Conservation (phyloP, 2,329 filamentous ascomycete species). For the Sclerotinia nivalis region DNA sequence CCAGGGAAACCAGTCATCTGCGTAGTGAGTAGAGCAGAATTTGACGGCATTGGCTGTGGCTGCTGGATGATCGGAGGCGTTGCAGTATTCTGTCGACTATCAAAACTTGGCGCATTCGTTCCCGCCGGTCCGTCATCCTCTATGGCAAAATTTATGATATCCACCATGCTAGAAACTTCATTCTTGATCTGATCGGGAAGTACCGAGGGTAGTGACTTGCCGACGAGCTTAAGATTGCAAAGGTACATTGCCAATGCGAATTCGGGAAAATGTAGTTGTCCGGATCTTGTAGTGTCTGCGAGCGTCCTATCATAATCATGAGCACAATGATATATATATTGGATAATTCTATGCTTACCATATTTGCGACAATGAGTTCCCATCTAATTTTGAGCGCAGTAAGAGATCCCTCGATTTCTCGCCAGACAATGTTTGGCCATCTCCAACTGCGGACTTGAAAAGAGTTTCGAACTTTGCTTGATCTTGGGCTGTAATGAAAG, state of each 20-base stretch:
- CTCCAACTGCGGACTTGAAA: conserved; percentile 92
- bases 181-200: conserved; percentile 89
- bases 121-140: conserved; percentile 65
- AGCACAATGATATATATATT: conserved; percentile 25
- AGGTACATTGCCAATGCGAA: conserved; percentile 98
- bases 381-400: conserved; percentile 82
- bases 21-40: conserved; percentile 60
- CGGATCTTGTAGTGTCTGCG: conserved; percentile 93
- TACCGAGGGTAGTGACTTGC: conserved; percentile 71
- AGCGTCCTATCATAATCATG: conserved; percentile 64
- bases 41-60: conserved; percentile 74
- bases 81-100: conserved; percentile 53
- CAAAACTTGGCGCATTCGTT: conserved; percentile 72
- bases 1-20: conserved; percentile 69
- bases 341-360: conserved; percentile 59
- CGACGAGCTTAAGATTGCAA: conserved; percentile 89
- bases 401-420: conserved; percentile 91
- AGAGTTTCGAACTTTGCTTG: conserved; percentile 97
- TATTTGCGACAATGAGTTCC: conserved; percentile 86
- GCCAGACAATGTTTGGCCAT: conserved; percentile 80
- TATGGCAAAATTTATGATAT: conserved; percentile 95
- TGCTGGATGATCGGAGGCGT: conserved; percentile 62
- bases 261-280: conserved; percentile 94
- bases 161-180: conserved; percentile 98
- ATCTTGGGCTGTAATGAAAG: conserved; percentile 93